Evolutionary conservation across 2,329 filamentous ascomycete genomes (phyloP), one percentile per base, ranked within the genome.

Genomic region (Davidsoniella virescens): DNA sequence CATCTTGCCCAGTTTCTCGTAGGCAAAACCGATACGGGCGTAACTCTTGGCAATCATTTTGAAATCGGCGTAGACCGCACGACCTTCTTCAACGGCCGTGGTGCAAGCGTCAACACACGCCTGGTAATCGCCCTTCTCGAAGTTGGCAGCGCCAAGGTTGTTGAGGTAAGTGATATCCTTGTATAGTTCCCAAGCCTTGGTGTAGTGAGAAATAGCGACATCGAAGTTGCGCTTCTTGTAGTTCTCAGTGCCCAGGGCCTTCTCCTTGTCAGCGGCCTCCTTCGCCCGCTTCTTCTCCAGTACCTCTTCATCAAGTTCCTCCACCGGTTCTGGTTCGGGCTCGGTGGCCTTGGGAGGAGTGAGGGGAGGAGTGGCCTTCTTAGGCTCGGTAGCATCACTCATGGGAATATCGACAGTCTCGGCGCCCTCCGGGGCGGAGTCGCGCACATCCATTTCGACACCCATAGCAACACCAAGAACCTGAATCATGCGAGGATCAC

Each of bases 171-270:
- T 92, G 61, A 98, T 94, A 61, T 98, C 92, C 73, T 95, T 92
- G 76, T 86, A 74, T 38, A 84, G 67, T 53, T 94, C 88, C 92
- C 92, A 98, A 0, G 92, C 92, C 65, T 94, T 93, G 63, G 66
- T 76, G 72, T 98, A 98, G 70, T 98, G 87, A 62, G 81, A 78
- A 60, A 98, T 95, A 47, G 92, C 92, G 61, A 84, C 80, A 60
- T 96, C 92, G 58, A 98, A 95, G 63, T 95, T 81, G 58, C 87
- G 82, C 77, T 96, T 96, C 81, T 98, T 98, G 75, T 98, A 98
- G 65, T 82, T 82, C 59, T 92, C 87, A 12, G 90, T 98, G 52
- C 92, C 92, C 52, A 93, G 72, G 26, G 82, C 84, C 78, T 98
- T 98, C 68, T 95, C 84, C 64, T 87, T 85, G 59, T 98, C 92